Evolutionary conservation across 1,139 yeast genomes (phyloP).

Genomic region (Entelexis sorbosivorans): DNA sequence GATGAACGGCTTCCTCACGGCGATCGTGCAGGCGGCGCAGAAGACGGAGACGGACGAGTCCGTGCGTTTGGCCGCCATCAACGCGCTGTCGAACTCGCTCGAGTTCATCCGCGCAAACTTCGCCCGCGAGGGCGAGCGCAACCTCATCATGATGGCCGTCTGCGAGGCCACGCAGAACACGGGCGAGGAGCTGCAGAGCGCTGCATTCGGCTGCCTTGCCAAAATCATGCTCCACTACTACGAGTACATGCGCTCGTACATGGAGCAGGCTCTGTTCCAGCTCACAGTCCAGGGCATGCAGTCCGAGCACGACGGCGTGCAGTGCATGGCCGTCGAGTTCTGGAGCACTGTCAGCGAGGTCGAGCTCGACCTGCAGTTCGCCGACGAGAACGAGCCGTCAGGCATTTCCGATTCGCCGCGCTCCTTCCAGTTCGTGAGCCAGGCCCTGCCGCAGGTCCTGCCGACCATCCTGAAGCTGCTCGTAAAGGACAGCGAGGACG

Average conservation of each 20-base stretch:
- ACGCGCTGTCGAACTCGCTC: conserved; percentile 81
- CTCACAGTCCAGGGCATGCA: conserved; percentile 89
- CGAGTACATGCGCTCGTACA: conserved; percentile 78
- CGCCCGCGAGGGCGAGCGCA: conserved; percentile 87
- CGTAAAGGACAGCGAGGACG: conserved; percentile 82
- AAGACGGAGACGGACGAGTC: conserved; percentile 58
- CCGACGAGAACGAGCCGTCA: conserved; percentile 3
- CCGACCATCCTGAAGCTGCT: conserved; percentile 74
- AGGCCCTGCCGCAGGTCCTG: conserved; percentile 72
- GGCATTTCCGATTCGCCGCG: conserved; percentile 7
- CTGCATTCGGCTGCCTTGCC: conserved; percentile 93
- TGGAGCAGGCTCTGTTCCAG: conserved; percentile 93
- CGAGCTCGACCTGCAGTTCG: conserved; percentile 68
- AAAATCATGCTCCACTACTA: conserved; percentile 86
- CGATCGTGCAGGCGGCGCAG: conserved; percentile 94
- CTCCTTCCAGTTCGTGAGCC: conserved; percentile 60
- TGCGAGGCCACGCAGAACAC: conserved; percentile 95
- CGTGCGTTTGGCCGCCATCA: conserved; percentile 82
- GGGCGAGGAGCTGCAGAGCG: conserved; percentile 72
- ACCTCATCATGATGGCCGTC: conserved; percentile 95
- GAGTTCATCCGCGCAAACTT: conserved; percentile 83
- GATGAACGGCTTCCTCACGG: conserved; percentile 84
- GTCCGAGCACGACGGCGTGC: conserved; percentile 71
- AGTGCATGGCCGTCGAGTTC: conserved; percentile 97
- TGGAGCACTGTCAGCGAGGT: conserved; percentile 98